A percentile compares a stretch with the other conserved stretches of the same genome.
Conservation (phyloP, 2,329 filamentous ascomycete species). For the Scytalidium sp. region DNA sequence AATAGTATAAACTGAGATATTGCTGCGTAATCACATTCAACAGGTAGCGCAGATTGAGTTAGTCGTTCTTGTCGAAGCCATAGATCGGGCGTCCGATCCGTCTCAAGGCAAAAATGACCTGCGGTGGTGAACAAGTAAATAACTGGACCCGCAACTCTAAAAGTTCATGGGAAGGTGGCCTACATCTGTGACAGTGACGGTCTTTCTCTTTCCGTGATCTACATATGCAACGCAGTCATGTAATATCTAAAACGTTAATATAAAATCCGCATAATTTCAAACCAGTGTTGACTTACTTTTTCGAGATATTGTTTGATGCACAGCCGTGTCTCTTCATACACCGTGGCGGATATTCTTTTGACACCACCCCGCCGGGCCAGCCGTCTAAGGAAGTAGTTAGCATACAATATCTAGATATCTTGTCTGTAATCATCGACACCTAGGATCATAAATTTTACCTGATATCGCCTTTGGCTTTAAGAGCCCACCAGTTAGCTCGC, state of each 20-base stretch:
- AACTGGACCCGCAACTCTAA: conserved; percentile 4
- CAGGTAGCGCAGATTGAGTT: no score
- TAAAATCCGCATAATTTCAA: neutral
- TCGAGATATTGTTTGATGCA: conserved; percentile 49
- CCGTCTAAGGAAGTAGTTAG: conserved; percentile 39
- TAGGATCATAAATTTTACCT: no score
- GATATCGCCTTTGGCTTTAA: conserved; percentile 51
- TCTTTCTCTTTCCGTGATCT: conserved; percentile 57
- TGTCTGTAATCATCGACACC: no score
- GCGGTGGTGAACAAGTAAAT: no score
- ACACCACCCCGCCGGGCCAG: conserved; percentile 74
- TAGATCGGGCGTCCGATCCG: conserved; percentile 52
- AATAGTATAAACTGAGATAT: no score
- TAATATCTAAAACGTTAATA: conserved; percentile 43
- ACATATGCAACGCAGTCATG: conserved; percentile 45
- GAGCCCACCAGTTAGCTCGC: conserved; percentile 15
- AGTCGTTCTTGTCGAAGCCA: conserved; percentile 48
- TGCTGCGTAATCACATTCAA: neutral
- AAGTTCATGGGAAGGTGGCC: conserved; percentile 20
- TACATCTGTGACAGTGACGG: conserved; percentile 61
- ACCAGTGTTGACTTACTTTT: conserved; percentile 31
- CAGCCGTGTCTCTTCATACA: conserved; percentile 60
- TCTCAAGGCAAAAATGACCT: conserved; percentile 54
- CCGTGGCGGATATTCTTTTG: conserved; percentile 63
- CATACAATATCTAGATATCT: no score